Evolutionary conservation across 345 rosid species (phyloP), one percentile per base, ranked within the genome.

Genomic region (Streptanthus diversifolius): DNA sequence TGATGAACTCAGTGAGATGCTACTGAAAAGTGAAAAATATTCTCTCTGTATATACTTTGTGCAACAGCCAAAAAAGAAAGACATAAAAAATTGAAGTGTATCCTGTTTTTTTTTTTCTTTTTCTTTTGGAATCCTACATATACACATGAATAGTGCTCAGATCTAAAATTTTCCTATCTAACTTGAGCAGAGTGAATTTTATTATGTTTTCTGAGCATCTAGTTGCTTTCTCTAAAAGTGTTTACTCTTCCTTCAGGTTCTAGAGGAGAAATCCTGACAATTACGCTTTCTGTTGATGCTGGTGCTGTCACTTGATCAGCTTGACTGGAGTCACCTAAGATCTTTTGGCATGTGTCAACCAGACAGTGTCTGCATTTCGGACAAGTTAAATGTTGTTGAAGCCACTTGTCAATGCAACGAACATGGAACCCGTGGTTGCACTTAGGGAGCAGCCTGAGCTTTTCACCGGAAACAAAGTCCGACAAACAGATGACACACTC

Each of bases 391-490:
- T 87, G 84, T 8, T 85, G 84, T 60, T 77, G 70, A 27, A 89
- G 92, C 90, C 95, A 89, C 69, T 77, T 80, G 64, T 86, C 91
- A 18, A 86, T 84, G 56, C 95, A 89, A 8, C 62, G 59, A 21
- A 85, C 86, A 47, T 88, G 95, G 69, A 86, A 88, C 1, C 91
- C 88, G 25, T 88, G 93, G 83, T 82, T 81, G 74, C 91, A 88
- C 48, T 82, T 84, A 0, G 91, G 95, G 30, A 89, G 82, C 25
- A 87, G 66, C 54, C 87, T 80, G 4, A 85, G 58, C 13, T 68
- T 58, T 14, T 87, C 92, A 27, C 84, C 83, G 0, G 70, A 11
- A 25, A 66, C 59, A 65, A 81, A 85, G 17, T 82, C 87, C 0
- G 88, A 81, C 40, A 85, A 68, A 74, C 91, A 87, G 21, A 87